These are phyloP conservation scores for Mycena leptocephala DNA, from an alignment of 768 basidiomycete species.

Conservation along the genomic window DNA sequence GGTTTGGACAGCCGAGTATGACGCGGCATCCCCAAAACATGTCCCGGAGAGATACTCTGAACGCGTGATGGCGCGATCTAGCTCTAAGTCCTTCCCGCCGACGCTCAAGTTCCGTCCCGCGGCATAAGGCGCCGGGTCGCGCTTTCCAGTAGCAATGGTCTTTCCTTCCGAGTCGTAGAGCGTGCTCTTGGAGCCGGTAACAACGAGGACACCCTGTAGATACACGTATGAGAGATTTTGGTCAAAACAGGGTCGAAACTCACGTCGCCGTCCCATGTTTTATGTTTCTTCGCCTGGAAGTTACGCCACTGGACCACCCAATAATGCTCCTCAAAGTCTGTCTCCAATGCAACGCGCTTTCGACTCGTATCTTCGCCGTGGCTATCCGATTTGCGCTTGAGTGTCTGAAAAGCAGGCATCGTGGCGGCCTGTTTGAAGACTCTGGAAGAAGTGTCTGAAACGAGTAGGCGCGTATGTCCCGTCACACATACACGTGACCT, in stretches of 20 bases:
- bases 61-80: slow-evolving; percentile 71
- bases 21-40: slow-evolving; percentile 66
- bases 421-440: neutral
- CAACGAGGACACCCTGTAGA: slow-evolving; percentile 64
- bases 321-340: slow-evolving; percentile 53
- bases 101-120: slow-evolving; percentile 56
- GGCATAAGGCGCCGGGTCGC: slow-evolving; percentile 55
- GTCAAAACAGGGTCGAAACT: neutral
- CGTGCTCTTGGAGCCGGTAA: slow-evolving; percentile 61
- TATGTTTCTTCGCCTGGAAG: slow-evolving; percentile 86
- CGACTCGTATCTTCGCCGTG: slow-evolving; percentile 40
- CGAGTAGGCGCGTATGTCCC: neutral
- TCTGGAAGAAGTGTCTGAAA: neutral
- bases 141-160: slow-evolving; percentile 67
- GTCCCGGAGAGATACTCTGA: slow-evolving; percentile 75
- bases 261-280: slow-evolving; percentile 91
- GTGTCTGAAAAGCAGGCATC: slow-evolving; percentile 54
- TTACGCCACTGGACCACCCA: slow-evolving; percentile 90
- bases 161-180: slow-evolving; percentile 78
- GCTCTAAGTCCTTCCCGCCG: slow-evolving; percentile 75
- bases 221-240: neutral
- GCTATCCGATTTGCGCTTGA: slow-evolving; percentile 57
- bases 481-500: slow-evolving; percentile 19
- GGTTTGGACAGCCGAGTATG: slow-evolving; percentile 19
- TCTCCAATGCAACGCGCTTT: slow-evolving; percentile 51